Conservation (phyloP, 768 basidiomycete genomes). For the Phaeotremella fagi region DNA sequence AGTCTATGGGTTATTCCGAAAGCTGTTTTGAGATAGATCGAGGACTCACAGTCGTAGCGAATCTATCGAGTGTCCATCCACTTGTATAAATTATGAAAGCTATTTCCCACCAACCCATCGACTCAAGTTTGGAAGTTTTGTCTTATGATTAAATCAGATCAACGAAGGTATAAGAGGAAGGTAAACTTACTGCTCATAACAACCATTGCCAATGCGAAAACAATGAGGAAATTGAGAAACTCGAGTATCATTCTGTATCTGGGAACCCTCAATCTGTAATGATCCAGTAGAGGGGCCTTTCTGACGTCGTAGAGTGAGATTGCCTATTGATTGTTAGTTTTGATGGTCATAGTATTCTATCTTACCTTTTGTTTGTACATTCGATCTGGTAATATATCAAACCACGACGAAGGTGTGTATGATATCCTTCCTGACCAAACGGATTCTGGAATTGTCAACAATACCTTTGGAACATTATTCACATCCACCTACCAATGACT, state of each 20-base stretch:
- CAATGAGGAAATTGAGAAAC: conserved; percentile 18
- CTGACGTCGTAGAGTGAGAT: conserved; percentile 27
- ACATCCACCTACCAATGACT: conserved; percentile 14
- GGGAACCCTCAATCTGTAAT: conserved; percentile 28
- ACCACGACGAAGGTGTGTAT: conserved; percentile 10
- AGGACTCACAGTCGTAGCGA: conserved; percentile 10
- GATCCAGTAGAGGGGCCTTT: conserved; percentile 27
- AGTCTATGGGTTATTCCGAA: conserved; percentile 3
- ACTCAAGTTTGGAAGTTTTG: not conserved
- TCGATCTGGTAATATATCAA: conserved; percentile 9
- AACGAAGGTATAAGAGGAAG: no score
- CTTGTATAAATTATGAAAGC: conserved; percentile 28
- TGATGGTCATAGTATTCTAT: not conserved
- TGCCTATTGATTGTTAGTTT: conserved; percentile 1
- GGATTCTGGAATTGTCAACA: conserved; percentile 4
- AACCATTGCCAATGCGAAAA: conserved; percentile 23
- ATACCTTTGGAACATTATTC: no score
- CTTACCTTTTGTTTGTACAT: conserved; percentile 23
- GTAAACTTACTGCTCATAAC: conserved; percentile 14
- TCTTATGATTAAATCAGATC: not conserved
- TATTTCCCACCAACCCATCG: conserved; percentile 22
- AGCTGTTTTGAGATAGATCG: conserved; percentile 4
- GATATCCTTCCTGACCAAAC: conserved; percentile 10
- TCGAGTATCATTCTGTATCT: conserved; percentile 23
- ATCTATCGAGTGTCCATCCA: conserved; percentile 15